Conservation (phyloP, 805 yeast genomes). For the Osmozyma mogii region DNA sequence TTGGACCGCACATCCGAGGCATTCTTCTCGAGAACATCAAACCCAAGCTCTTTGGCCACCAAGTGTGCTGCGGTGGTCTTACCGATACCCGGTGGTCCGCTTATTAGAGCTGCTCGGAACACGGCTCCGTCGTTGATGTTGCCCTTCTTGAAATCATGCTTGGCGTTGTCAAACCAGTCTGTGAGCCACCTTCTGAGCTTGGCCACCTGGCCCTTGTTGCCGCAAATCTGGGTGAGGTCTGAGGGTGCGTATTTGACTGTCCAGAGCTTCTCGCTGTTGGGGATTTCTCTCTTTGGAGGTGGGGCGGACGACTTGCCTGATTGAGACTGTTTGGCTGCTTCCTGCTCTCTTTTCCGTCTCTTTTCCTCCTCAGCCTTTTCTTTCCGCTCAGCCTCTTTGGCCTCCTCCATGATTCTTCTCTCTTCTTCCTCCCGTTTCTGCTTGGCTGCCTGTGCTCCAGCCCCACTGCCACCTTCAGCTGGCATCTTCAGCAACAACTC, state of each 20-base stretch:
- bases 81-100: constrained; percentile 86
- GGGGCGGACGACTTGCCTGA: constrained; percentile 2
- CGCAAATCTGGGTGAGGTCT: constrained; percentile 70
- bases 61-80: constrained; percentile 78
- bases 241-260: constrained; percentile 90
- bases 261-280: constrained; percentile 71
- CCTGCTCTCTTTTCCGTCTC: constrained; percentile 20
- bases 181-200: constrained; percentile 67
- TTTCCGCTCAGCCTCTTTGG: constrained; percentile 36
- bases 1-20: constrained; percentile 91
- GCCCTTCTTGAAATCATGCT: constrained; percentile 46
- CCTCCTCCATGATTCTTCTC: constrained; percentile 38
- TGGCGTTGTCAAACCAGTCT: constrained; percentile 61
- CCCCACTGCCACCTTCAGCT: constrained; percentile 85
- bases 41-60: constrained; percentile 62
- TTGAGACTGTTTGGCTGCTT: background rate
- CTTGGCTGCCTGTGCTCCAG: constrained; percentile 63
- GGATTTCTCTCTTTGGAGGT: constrained; percentile 23
- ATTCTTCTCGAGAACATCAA: constrained; percentile 67
- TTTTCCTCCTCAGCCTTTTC: constrained; percentile 33
- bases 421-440: constrained; percentile 66
- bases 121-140: constrained; percentile 60
- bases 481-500: constrained; percentile 76
- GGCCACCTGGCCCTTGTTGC: constrained; percentile 61
- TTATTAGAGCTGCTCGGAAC: constrained; percentile 76